These are phyloP conservation scores for Lepidium campestre DNA, from an alignment of 441 rosid species.

Conservation along the genomic window DNA sequence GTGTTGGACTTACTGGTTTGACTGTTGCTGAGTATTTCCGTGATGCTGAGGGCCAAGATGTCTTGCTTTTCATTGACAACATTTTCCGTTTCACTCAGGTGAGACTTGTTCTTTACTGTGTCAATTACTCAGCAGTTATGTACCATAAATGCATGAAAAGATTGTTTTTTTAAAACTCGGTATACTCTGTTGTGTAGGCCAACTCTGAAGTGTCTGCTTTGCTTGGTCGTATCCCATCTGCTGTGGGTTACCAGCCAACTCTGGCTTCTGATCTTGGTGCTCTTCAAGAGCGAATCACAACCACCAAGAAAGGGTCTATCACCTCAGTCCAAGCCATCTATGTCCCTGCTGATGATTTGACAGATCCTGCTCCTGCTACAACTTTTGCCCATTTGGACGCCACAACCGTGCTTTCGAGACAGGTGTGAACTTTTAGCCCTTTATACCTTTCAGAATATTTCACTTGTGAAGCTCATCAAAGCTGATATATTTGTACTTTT, in stretches of 20 bases:
- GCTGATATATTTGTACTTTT: neutral
- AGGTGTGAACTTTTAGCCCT: slow-evolving; percentile 35
- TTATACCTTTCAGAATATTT: neutral
- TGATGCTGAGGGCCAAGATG: slow-evolving; percentile 98
- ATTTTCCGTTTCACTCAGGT: slow-evolving; percentile 98
- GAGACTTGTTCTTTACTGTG: neutral
- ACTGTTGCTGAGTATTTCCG: slow-evolving; percentile 98
- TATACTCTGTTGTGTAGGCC: slow-evolving; percentile 41
- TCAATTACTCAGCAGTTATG: neutral
- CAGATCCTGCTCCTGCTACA: slow-evolving; percentile 99
- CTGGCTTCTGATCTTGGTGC: slow-evolving; percentile 98
- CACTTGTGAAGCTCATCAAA: neutral
- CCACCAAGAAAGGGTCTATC: slow-evolving; percentile 96
- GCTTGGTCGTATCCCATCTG: slow-evolving; percentile 99
- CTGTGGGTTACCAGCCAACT: slow-evolving; percentile 99
- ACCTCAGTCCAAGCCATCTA: slow-evolving; percentile 97
- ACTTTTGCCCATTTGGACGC: slow-evolving; percentile 99
- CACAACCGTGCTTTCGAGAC: slow-evolving; percentile 95
- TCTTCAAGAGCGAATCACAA: slow-evolving; percentile 95
- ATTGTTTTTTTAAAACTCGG: neutral
- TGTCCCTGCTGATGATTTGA: slow-evolving; percentile 98
- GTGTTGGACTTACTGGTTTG: slow-evolving; percentile 97
- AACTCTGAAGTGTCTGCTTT: slow-evolving; percentile 98
- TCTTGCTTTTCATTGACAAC: slow-evolving; percentile 91
- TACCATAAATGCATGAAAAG: neutral